A percentile compares a stretch with the other conserved stretches of the same genome.
phyloP scores from a whole-genome alignment of 345 rosid species.

The Odontarrhena argentea region DNA sequence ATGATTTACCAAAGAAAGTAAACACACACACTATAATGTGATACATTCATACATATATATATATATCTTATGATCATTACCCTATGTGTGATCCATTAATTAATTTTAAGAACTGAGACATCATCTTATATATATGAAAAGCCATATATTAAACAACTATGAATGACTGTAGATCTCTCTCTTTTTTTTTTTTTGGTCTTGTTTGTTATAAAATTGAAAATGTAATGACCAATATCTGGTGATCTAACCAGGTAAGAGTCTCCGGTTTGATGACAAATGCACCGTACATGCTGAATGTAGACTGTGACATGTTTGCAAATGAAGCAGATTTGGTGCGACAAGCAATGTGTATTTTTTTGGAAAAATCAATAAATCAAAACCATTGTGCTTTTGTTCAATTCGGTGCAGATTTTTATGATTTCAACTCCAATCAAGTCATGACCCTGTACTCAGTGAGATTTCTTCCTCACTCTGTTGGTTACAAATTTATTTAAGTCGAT shows the following conservation, averaged over 20 bases:
- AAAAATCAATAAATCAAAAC: constrained; percentile 17
- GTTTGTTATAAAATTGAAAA: not conserved
- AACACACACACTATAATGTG: not conserved
- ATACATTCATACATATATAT: not conserved
- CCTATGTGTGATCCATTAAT: not conserved
- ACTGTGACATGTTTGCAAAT: constrained; percentile 72
- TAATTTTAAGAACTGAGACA: not conserved
- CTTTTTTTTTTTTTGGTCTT: not conserved
- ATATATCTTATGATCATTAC: not conserved
- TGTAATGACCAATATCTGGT: not conserved
- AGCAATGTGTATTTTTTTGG: constrained; percentile 56
- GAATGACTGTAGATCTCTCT: not conserved
- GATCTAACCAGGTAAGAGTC: constrained; percentile 51
- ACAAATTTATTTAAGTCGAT: too few species aligned
- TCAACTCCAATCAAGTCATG: constrained; percentile 36
- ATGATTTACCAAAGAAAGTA: too few species aligned
- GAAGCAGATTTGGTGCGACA: constrained; percentile 52
- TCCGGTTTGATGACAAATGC: constrained; percentile 80
- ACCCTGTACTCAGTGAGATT: constrained; percentile 33
- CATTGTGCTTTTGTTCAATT: constrained; percentile 54
- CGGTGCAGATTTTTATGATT: constrained; percentile 56
- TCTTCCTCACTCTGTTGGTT: not conserved
- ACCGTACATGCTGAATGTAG: constrained; percentile 72
- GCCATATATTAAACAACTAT: not conserved
- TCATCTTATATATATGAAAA: not conserved